Base-by-base conservation (phyloP, 768 basidiomycete genomes). In the Pleurotus djamor region DNA sequence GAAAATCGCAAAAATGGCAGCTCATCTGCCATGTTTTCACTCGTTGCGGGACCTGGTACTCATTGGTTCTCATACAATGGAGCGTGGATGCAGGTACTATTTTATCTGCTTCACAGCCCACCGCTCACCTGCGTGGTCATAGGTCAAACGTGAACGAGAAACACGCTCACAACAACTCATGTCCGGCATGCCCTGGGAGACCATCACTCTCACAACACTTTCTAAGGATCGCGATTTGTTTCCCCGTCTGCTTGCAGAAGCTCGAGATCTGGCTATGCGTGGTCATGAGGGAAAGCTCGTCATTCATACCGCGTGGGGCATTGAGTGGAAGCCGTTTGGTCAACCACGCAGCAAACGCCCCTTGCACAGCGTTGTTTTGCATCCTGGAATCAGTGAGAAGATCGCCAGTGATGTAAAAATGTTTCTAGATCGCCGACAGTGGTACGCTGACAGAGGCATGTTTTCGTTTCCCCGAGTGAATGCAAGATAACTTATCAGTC, bases 151-250 rank as follows among this genome's bases (percentile, higher is more conserved):
- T 12, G 96, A 98, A 75, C 86, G 97, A 55, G 94, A 97, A 72
- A 91, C 91, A 17, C 90, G 92, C 64, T 87, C 96, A 33, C 92
- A 96, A 84, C 89, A 94, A 67, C 79, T 94, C 49, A 89, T 90
- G 79, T 91, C 93, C 4, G 96, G 96, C 5, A 84, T 85, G 5
- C 97, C 97, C 60, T 99, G 96, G 95, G 97, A 99, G 74, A 98
- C 96, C 0, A 87, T 98, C 48, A 96, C 89, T 41, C 79, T 99
- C 47, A 99, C 95, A 4, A 88, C 97, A 1, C 83, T 99, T 38
- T 96, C 94, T 13, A 81, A 88, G 48, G 96, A 96, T 71, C 87
- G 95, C 43, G 67, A 70, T 2, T 76, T 98, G 17, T 98, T 99
- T 70, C 83, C 93, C 1, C 66, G 77, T 45, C 78, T 99, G 5